A percentile compares a stretch with the other conserved stretches of the same genome.
Evolutionary conservation across 2,329 filamentous ascomycete genomes (phyloP).

Genomic region (Pseudocercospora macadamiae): DNA sequence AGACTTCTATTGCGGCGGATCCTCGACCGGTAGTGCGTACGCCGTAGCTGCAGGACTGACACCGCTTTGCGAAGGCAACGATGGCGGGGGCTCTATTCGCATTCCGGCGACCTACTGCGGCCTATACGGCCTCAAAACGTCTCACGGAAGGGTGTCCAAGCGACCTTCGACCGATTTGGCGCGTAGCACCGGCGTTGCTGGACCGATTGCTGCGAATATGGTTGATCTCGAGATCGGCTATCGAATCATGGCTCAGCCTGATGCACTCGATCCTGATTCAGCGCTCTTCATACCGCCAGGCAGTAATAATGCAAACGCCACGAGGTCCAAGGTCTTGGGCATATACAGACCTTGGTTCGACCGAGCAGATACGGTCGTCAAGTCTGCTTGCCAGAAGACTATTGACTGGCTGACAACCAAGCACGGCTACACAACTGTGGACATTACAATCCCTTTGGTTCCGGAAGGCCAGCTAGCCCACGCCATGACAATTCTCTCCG

Average conservation of each 20-base stretch:
- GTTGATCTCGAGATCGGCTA: slow-evolving; percentile 82
- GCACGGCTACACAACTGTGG: slow-evolving; percentile 58
- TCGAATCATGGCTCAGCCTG: slow-evolving; percentile 73
- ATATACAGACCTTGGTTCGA: slow-evolving; percentile 71
- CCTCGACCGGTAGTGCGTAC: slow-evolving; percentile 76
- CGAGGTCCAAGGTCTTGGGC: slow-evolving; percentile 72
- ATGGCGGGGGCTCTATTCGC: slow-evolving; percentile 74
- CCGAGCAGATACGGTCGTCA: slow-evolving; percentile 66
- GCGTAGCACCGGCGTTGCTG: slow-evolving; percentile 67
- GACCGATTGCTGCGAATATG: slow-evolving; percentile 75
- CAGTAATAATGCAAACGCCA: slow-evolving; percentile 9
- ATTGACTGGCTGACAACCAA: slow-evolving; percentile 60
- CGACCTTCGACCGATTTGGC: slow-evolving; percentile 63
- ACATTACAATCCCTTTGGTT: slow-evolving; percentile 69
- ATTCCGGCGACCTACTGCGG: slow-evolving; percentile 77
- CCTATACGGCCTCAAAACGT: slow-evolving; percentile 78
- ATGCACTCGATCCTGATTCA: slow-evolving; percentile 65
- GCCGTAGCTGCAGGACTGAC: slow-evolving; percentile 70
- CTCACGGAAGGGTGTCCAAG: slow-evolving; percentile 68
- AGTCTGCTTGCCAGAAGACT: slow-evolving; percentile 62
- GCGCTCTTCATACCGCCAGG: slow-evolving; percentile 62
- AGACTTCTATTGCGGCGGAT: slow-evolving; percentile 78
- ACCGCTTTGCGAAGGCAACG: slow-evolving; percentile 74
- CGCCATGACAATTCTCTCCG: slow-evolving; percentile 73
- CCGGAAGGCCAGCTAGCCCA: slow-evolving; percentile 76